Conservation (phyloP, 352 stramenopile genomes). For the Elongisporangium prolatum region DNA sequence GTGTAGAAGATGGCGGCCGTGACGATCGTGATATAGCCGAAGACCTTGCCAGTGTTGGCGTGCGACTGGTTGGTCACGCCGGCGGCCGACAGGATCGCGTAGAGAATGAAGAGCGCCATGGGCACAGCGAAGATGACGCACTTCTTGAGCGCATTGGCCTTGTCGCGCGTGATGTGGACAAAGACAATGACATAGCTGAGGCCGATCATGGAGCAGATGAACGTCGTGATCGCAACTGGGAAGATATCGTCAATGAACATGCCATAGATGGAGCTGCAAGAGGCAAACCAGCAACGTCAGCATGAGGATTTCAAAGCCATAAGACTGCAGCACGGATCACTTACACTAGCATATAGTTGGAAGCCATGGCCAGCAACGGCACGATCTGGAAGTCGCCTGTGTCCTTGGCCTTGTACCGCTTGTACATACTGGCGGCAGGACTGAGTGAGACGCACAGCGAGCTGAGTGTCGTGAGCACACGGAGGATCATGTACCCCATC, state of each 20-base stretch:
- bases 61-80: conserved; percentile 10
- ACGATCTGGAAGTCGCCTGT: conserved; percentile 29
- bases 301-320: too few relatives aligned
- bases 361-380: conserved; percentile 33
- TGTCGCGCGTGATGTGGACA: neutral
- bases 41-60: conserved; percentile 12
- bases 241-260: conserved; percentile 6
- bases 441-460: conserved; percentile 28
- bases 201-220: neutral
- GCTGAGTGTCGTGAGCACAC: conserved; percentile 22
- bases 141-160: neutral
- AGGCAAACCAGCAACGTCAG: too few relatives aligned
- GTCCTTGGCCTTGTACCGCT: conserved; percentile 29
- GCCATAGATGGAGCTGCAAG: conserved; percentile 3
- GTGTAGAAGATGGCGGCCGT: conserved; percentile 11
- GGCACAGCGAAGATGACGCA: neutral
- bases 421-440: conserved; percentile 27
- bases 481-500: conserved; percentile 13
- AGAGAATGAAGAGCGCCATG: conserved; percentile 4
- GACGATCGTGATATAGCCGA: conserved; percentile 15
- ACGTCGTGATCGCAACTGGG: neutral
- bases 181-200: conserved; percentile 3
- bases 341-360: conserved; percentile 10
- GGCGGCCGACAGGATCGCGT: conserved; percentile 11
- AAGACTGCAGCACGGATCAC: too few relatives aligned